phyloP scores from a whole-genome alignment of 1,284 basidiomycete species.

The Ceratobasidium sp. region DNA sequence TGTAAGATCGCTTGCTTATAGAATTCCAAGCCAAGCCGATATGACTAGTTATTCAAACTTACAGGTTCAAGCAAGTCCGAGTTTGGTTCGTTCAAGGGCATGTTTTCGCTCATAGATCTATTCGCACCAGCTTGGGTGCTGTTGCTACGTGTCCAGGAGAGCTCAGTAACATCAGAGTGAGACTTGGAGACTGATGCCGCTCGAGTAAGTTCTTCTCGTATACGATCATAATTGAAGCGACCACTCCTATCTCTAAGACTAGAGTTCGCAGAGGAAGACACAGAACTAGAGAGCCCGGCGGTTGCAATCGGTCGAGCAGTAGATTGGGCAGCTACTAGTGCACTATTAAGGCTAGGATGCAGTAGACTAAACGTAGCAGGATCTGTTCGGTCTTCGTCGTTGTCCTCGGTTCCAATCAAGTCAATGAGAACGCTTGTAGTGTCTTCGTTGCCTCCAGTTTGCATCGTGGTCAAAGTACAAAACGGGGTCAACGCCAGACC shows the following conservation, averaged over 20 bases:
- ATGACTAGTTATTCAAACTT: background rate
- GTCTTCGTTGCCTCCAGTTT: background rate
- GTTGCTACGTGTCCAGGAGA: slow-evolving; percentile 33
- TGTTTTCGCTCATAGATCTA: background rate
- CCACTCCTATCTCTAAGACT: slow-evolving; percentile 31
- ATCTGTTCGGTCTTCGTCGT: slow-evolving; percentile 8
- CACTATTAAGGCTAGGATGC: slow-evolving; percentile 25
- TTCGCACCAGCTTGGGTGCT: slow-evolving; percentile 20
- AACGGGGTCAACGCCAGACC: background rate
- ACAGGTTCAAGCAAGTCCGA: background rate
- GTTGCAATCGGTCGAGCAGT: slow-evolving; percentile 14
- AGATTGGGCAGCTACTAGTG: slow-evolving; percentile 23
- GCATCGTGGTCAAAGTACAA: slow-evolving; percentile 14
- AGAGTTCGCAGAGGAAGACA: slow-evolving; percentile 5
- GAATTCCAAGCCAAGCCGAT: background rate
- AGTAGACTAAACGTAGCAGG: slow-evolving; percentile 4
- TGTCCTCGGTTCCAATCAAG: slow-evolving; percentile 36
- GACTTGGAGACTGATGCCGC: slow-evolving; percentile 8
- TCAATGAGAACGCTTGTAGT: slow-evolving; percentile 22
- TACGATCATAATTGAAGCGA: slow-evolving; percentile 29
- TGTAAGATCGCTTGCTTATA: background rate
- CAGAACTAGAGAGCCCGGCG: slow-evolving; percentile 1
- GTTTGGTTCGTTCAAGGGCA: background rate
- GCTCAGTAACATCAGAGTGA: slow-evolving; percentile 24
- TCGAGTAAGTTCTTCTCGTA: slow-evolving; percentile 21